Percentiles rank a stretch among this genome's conserved stretches.
Evolutionary conservation across 371 early-diverging fungal species (phyloP).

Genomic region (Apophysomyces ossiformis): DNA sequence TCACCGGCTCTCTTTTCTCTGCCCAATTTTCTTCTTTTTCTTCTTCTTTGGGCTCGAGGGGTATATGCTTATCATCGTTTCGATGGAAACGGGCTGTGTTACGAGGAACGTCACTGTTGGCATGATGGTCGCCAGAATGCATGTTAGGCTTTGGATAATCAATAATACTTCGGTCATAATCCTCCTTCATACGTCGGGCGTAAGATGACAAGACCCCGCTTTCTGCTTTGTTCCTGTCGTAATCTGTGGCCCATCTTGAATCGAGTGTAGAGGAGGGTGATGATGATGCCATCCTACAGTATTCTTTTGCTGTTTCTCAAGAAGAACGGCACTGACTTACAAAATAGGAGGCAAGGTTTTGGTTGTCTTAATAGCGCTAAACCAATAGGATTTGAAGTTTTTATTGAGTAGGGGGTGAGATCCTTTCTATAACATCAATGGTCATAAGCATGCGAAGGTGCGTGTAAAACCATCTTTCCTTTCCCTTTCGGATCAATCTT

Average conservation of each 20-base stretch:
- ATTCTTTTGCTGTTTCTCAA: too few relatives aligned
- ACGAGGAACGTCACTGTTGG: not conserved
- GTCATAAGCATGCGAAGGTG: not conserved
- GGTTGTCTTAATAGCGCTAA: too few relatives aligned
- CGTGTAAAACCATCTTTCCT: slow-evolving; percentile 2
- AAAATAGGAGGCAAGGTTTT: too few relatives aligned
- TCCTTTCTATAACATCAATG: not conserved
- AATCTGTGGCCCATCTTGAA: slow-evolving; percentile 7
- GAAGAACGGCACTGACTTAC: too few relatives aligned
- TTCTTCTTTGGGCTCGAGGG: not conserved
- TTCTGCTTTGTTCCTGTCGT: not conserved
- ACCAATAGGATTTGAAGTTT: not conserved
- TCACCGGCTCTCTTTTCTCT: not conserved
- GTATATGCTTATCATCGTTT: not conserved
- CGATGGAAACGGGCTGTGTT: not conserved
- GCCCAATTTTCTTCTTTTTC: not conserved
- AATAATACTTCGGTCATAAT: not conserved
- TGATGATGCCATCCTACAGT: not conserved
- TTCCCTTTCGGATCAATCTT: slow-evolving; percentile 4
- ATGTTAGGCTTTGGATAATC: not conserved
- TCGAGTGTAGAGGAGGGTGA: slow-evolving; percentile 1
- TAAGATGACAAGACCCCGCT: not conserved
- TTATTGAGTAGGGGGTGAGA: not conserved
- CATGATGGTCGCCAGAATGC: not conserved
- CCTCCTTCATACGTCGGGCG: not conserved